A percentile compares a stretch with the other conserved stretches of the same genome.
Evolutionary conservation across 352 stramenopile genomes (phyloP).

Genomic region (Phytophthora macrochlamydospora): DNA sequence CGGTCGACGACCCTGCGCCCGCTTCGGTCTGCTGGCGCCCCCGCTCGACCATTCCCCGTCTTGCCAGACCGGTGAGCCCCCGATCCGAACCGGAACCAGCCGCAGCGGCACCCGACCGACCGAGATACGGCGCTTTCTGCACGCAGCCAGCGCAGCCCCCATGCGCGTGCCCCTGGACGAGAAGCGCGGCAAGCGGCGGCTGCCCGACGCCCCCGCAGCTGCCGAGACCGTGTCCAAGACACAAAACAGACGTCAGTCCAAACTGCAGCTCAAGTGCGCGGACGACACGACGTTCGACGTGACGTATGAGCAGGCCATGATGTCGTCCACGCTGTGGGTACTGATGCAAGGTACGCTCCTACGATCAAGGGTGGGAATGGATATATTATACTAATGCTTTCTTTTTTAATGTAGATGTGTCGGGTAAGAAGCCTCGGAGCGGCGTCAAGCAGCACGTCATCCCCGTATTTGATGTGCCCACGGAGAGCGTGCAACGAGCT

Average conservation of each 20-base stretch:
- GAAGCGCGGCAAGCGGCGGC: slow-evolving; percentile 39
- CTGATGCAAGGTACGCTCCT: slow-evolving; percentile 56
- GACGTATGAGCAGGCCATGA: slow-evolving; percentile 86
- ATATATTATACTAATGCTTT: neutral
- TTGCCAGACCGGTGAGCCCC: neutral
- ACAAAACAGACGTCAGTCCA: slow-evolving; percentile 36
- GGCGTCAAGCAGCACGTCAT: slow-evolving; percentile 71
- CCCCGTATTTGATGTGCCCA: slow-evolving; percentile 78
- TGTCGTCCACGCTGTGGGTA: slow-evolving; percentile 86
- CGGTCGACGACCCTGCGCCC: neutral
- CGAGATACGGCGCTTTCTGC: slow-evolving; percentile 35
- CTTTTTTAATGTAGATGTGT: slow-evolving; percentile 45
- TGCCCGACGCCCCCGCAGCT: slow-evolving; percentile 9
- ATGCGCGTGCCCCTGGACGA: slow-evolving; percentile 41
- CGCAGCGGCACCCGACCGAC: slow-evolving; percentile 12
- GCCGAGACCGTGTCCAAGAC: slow-evolving; percentile 17
- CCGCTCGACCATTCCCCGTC: neutral
- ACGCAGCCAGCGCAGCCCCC: slow-evolving; percentile 20
- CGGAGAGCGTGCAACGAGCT: slow-evolving; percentile 68
- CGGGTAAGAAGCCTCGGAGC: slow-evolving; percentile 54
- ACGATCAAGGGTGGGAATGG: neutral
- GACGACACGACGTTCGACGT: slow-evolving; percentile 74
- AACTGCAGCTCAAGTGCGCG: slow-evolving; percentile 79
- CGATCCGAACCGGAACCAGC: slow-evolving; percentile 16
- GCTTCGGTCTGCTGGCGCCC: too few relatives aligned